A percentile compares a stretch with the other conserved stretches of the same genome.
Conservation (phyloP, 2,329 filamentous ascomycete species). For the Lasiodiplodia sp. region DNA sequence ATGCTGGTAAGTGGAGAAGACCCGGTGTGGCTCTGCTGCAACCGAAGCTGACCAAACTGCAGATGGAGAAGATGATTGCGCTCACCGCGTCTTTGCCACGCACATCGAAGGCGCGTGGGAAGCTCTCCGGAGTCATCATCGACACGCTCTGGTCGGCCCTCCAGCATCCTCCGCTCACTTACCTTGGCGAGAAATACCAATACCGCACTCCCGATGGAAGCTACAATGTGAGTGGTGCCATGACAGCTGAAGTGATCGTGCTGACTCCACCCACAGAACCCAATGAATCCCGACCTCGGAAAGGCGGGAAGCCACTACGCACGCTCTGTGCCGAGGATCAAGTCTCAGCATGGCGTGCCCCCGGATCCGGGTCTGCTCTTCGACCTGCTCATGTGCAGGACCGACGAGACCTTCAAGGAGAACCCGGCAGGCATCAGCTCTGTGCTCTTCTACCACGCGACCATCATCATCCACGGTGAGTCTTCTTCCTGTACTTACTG, state of each 20-base stretch:
- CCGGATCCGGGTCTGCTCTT: conserved; percentile 19
- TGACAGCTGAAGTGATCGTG: conserved; percentile 65
- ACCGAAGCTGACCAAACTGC: neutral
- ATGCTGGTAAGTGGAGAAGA: neutral
- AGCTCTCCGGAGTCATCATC: conserved; percentile 17
- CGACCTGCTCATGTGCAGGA: conserved; percentile 35
- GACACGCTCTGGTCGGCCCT: conserved; percentile 17
- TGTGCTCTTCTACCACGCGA: conserved; percentile 59
- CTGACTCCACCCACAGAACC: conserved; percentile 53
- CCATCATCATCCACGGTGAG: conserved; percentile 59
- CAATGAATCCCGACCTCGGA: conserved; percentile 60
- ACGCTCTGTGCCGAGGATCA: conserved; percentile 47
- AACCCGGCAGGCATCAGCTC: conserved; percentile 56
- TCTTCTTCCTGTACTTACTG: fast-evolving
- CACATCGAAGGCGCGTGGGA: conserved; percentile 3
- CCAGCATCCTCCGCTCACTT: conserved; percentile 38
- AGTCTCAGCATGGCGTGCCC: conserved; percentile 7
- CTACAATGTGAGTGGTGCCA: too few species aligned
- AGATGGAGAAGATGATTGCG: conserved; percentile 28
- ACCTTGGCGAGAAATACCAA: conserved; percentile 62
- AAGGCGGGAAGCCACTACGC: conserved; percentile 59
- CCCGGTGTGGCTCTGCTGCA: neutral
- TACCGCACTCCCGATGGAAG: conserved; percentile 76
- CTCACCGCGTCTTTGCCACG: conserved; percentile 14
- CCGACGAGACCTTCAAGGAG: conserved; percentile 38